These are phyloP conservation scores for Dioscorea zingiberensis DNA, from an alignment of 106 monocot genomes.

Conservation along the genomic window DNA sequence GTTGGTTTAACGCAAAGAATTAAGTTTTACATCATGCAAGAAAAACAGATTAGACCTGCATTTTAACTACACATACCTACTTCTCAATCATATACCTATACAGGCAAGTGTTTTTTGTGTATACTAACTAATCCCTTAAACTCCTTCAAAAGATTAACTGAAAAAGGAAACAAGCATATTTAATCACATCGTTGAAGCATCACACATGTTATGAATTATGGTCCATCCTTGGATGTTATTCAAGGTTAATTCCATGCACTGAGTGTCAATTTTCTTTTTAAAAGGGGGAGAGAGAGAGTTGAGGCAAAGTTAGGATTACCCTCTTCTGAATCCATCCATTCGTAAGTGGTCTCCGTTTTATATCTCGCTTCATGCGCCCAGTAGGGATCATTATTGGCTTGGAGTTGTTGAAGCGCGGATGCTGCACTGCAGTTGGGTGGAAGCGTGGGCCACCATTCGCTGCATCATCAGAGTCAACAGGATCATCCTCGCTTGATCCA, in stretches of 20 bases:
- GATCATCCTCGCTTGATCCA: conserved; percentile 90
- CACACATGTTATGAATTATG: background rate
- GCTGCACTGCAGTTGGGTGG: conserved; percentile 24
- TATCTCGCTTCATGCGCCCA: conserved; percentile 46
- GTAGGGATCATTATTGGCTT: conserved; percentile 38
- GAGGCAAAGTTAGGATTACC: conserved; percentile 25
- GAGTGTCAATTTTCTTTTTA: background rate
- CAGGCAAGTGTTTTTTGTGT: too few species aligned
- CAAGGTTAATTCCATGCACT: too few species aligned
- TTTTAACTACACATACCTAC: too few species aligned
- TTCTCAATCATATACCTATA: too few species aligned
- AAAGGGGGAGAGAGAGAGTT: background rate
- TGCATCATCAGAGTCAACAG: conserved; percentile 81
- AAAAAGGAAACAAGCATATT: too few species aligned
- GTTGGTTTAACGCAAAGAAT: too few species aligned
- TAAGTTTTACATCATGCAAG: too few species aligned
- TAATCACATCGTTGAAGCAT: too few species aligned
- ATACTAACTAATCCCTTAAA: too few species aligned
- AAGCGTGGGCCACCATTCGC: conserved; percentile 33
- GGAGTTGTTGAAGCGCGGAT: conserved; percentile 20
- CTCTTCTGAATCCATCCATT: conserved; percentile 59
- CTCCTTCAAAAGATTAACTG: too few species aligned
- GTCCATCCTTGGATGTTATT: background rate
- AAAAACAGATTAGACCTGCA: too few species aligned
- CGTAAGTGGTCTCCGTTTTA: conserved; percentile 42